Evolutionary conservation across 1,284 basidiomycete species (phyloP), one percentile per base, ranked within the genome.

Genomic region (Exsudoporus floridanus): DNA sequence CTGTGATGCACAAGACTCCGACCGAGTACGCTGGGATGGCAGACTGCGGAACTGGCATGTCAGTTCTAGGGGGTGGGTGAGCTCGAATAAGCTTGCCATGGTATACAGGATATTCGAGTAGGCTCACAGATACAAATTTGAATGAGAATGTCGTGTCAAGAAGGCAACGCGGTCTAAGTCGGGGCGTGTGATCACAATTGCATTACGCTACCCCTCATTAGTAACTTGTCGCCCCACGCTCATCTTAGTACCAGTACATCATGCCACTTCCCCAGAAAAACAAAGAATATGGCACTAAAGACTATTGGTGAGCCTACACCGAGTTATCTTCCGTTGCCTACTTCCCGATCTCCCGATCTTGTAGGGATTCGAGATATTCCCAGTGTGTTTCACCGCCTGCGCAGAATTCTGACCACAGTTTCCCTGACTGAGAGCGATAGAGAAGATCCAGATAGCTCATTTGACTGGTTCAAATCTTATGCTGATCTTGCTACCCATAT

Each of bases 391-490:
- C 30, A n/a, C 34, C n/a, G 13, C 16, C 5, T n/a, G n/a, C n/a
- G n/a, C 36, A n/a, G 14, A 12, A 1, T 8, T 18, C 42, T 21
- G n/a, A 23, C 18, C 9, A 21, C n/a, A 8, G 19, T 13, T 21
- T 28, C 2, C 44, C 46, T 52, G 25, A 53, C 50, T 7, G 12
- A 30, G 37, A 16, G 28, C 18, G 31, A 49, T 14, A 89, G 88
- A 63, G 88, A 91, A 71, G 69, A 76, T 5, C 75, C 80, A 16
- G 82, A 83, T 25, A 73, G 75, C 5, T 77, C 84, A 2, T 95
- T 94, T 59, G 94, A 96, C 73, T 96, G 88, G 89, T 92, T 91
- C 73, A 90, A 90, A 63, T 82, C 82, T 8, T 91, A 90, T 60
- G 67, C 69, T 4, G 88, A 92, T 50, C 74, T 92, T 16, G 77